Percentiles rank a stretch among this genome's conserved stretches.
These are phyloP conservation scores for Coemansia sp. DNA, from an alignment of 192 early-diverging fungal genomes.

Conservation along the genomic window DNA sequence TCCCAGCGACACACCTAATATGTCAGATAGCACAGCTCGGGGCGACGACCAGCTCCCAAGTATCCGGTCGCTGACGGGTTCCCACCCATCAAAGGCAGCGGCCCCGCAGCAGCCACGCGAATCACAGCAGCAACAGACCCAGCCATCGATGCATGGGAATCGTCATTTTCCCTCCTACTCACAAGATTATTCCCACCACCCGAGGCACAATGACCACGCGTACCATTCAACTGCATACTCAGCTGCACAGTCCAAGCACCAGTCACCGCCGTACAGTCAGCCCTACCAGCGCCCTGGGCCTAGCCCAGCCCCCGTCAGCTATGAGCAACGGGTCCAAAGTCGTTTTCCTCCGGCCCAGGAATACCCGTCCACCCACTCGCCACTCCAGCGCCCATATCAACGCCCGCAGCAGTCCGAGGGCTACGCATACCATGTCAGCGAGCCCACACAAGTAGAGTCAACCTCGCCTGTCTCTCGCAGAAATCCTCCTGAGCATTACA, in stretches of 20 bases:
- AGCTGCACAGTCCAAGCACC: slow-evolving; percentile 13
- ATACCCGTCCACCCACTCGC: background rate
- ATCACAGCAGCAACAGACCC: slow-evolving; percentile 6
- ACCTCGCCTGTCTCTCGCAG: background rate
- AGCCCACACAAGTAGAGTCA: background rate
- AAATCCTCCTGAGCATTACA: background rate
- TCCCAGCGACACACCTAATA: slow-evolving; percentile 1
- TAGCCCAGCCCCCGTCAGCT: background rate
- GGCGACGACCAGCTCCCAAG: slow-evolving; percentile 37
- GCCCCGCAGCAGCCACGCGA: slow-evolving; percentile 6
- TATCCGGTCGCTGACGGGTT: slow-evolving; percentile 34
- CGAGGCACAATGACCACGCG: slow-evolving; percentile 1
- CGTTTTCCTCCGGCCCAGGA: background rate
- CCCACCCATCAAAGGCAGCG: slow-evolving; percentile 7
- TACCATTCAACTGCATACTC: slow-evolving; percentile 8
- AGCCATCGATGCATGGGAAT: background rate
- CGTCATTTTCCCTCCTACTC: slow-evolving; percentile 3
- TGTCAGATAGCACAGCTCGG: slow-evolving; percentile 27
- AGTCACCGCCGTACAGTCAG: slow-evolving; percentile 7
- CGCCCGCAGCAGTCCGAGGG: background rate
- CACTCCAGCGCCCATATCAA: background rate
- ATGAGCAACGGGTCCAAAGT: background rate
- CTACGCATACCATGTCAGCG: background rate
- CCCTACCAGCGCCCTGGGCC: slow-evolving; percentile 1
- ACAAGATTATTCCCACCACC: slow-evolving; percentile 4